phyloP scores from a whole-genome alignment of 164 flowering plant genomes.

The Macadamia tetraphylla region DNA sequence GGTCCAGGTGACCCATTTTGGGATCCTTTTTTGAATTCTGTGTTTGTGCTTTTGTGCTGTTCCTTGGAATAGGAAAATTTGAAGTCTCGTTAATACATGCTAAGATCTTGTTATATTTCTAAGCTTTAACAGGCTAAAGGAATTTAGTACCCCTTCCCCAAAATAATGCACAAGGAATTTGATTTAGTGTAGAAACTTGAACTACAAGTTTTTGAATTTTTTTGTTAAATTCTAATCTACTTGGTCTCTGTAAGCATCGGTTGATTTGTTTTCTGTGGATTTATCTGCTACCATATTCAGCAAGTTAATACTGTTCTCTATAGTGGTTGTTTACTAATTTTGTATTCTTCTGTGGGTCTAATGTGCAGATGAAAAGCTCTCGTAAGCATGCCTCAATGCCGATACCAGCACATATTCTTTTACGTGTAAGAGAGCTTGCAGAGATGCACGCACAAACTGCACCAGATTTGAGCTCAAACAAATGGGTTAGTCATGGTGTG shows the following conservation, averaged over 20 bases:
- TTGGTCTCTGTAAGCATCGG: too few species aligned
- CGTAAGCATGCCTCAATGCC: conserved; percentile 59
- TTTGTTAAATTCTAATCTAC: background rate
- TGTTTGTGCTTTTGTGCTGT: too few species aligned
- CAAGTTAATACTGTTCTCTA: background rate
- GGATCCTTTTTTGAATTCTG: too few species aligned
- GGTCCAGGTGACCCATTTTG: too few species aligned
- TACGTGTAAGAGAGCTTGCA: conserved; percentile 83
- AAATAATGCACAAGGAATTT: too few species aligned
- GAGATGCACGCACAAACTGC: conserved; percentile 54
- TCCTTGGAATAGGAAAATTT: too few species aligned
- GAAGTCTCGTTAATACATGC: too few species aligned
- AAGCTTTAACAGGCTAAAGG: too few species aligned
- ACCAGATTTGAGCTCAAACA: conserved; percentile 31
- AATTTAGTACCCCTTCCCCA: too few species aligned
- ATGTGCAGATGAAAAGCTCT: conserved; percentile 38
- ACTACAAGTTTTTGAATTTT: background rate
- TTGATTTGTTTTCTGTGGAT: background rate
- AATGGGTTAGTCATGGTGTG: conserved; percentile 22
- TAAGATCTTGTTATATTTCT: too few species aligned
- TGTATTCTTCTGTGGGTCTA: background rate
- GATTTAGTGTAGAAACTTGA: too few species aligned
- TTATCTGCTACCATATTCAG: background rate
- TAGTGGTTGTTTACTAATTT: background rate
- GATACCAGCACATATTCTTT: conserved; percentile 64